A percentile compares a stretch with the other conserved stretches of the same genome.
These are phyloP conservation scores for Coniochaeta prunicola DNA, from an alignment of 2,329 filamentous ascomycete genomes.

Conservation along the genomic window DNA sequence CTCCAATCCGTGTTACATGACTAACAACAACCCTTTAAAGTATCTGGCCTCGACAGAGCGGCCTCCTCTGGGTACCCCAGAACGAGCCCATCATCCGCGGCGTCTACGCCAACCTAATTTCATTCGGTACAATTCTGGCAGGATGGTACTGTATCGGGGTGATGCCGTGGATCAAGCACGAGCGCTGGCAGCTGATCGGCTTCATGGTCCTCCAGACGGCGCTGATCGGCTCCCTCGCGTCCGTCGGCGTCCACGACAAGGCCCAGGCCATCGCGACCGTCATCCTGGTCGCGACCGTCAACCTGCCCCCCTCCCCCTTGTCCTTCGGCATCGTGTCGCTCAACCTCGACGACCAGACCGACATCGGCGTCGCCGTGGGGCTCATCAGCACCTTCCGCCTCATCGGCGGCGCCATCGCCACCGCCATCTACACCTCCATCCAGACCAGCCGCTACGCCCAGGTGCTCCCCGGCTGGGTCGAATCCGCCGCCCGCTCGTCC, in stretches of 20 bases:
- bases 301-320: conserved; percentile 19
- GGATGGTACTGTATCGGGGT: conserved; percentile 17
- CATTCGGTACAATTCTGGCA: conserved; percentile 13
- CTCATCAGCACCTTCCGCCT: conserved; percentile 24
- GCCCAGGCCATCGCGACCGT: conserved; percentile 23
- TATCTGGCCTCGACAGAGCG: conserved; percentile 17
- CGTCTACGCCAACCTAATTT: conserved; percentile 16
- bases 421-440: conserved; percentile 27
- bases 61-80: conserved; percentile 15
- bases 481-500: conserved; percentile 9
- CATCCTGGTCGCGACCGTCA: conserved; percentile 17
- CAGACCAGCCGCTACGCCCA: conserved; percentile 20
- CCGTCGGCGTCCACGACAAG: conserved; percentile 21
- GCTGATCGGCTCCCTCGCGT: conserved; percentile 22
- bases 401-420: conserved; percentile 25
- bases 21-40: conserved; percentile 5
- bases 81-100: conserved; percentile 16
- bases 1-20: no score
- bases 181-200: conserved; percentile 21
- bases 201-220: conserved; percentile 22
- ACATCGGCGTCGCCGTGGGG: conserved; percentile 26
- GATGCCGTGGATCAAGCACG: conserved; percentile 18
- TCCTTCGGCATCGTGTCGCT: conserved; percentile 24
- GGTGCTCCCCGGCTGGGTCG: conserved; percentile 9
- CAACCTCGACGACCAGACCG: conserved; percentile 23